Base-by-base conservation (phyloP, 2,329 filamentous ascomycete genomes). In the Fusarium anthophilum region DNA sequence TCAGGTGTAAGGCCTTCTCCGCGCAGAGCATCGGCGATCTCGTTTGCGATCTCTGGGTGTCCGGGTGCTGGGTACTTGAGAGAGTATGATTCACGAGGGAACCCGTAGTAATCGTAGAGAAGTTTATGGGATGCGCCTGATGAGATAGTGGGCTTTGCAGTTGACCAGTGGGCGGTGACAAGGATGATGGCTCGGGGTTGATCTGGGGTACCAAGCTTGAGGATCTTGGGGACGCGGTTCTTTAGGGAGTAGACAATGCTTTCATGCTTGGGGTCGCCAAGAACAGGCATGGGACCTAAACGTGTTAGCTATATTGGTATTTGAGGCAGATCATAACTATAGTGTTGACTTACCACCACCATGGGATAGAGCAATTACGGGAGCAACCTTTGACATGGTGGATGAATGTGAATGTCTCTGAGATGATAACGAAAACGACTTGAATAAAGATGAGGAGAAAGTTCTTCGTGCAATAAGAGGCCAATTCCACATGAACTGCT, bases 51-150 rank as follows among this genome's bases (percentile, higher is more conserved):
- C 39, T 84, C 85, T 2, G 89, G 88, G 35, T 85, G 85, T 2
- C 90, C 90, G 0, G 86, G 84, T 7, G 90, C 89, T 8, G 87
- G 83, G 75, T 91, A 91, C 75, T 86, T 86, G 72, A 91, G 80
- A 24, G 82, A 68, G 78, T 91, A 91, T 1, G 86, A 77, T 79
- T 89, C 88, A 15, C 82, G 77, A 1, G 89, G 89, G 75, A 91
- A 91, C 24, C 88, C 88, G 75, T 85, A 85, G 80, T 91, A 91
- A 77, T 91, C 89, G 77, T 89, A 91, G 55, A 85, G 80, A 9
- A 91, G 81, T 5, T 81, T 76, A 63, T 87, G 89, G 30, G 82
- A 83, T 26, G 81, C 75, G 8, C 76, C 85, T 6, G 85, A 87
- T 18, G 87, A 88, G 66, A 91, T 86, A 47, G 84, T 86, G 3